Percentiles rank a stretch among this genome's conserved stretches.
phyloP scores from a whole-genome alignment of 768 basidiomycete species.

The Tubosaeta brunneosetosa region DNA sequence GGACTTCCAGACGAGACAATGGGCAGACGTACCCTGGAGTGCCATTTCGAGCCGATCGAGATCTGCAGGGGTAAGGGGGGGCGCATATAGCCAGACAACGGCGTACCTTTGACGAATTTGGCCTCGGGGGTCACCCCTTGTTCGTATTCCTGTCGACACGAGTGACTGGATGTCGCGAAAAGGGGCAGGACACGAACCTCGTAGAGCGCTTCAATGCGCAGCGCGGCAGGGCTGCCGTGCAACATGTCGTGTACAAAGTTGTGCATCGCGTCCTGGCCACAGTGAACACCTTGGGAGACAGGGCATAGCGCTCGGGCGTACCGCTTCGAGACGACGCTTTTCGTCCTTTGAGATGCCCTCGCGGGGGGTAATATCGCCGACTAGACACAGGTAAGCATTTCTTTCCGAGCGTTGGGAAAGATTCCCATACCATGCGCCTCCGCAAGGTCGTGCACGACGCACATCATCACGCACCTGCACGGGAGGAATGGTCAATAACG shows the following conservation, averaged over 20 bases:
- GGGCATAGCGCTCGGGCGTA: conserved; percentile 25
- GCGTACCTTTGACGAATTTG: conserved; percentile 78
- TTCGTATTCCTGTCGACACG: conserved; percentile 72
- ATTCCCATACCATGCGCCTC: conserved; percentile 73
- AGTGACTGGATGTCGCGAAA: not conserved
- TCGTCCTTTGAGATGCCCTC: conserved; percentile 81
- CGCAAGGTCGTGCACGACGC: conserved; percentile 92
- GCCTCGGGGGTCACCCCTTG: conserved; percentile 68
- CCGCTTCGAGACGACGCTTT: conserved; percentile 74
- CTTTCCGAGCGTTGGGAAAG: not conserved
- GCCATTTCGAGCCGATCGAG: conserved; percentile 88
- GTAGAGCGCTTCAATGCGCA: conserved; percentile 68
- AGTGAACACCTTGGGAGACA: not conserved
- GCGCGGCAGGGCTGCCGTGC: conserved; percentile 64
- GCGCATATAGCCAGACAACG: not conserved
- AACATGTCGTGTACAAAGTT: conserved; percentile 88
- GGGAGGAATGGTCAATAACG: not conserved
- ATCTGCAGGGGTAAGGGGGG: conserved; percentile 40
- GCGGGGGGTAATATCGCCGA: conserved; percentile 90
- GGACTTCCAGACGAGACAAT: too few species aligned
- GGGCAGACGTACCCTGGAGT: conserved; percentile 52
- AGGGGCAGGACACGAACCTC: conserved; percentile 31
- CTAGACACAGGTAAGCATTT: conserved; percentile 30
- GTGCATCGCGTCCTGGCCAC: conserved; percentile 75
- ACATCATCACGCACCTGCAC: conserved; percentile 80